Conservation (phyloP, 2,329 filamentous ascomycete species). For the Samsoniella hepiali region DNA sequence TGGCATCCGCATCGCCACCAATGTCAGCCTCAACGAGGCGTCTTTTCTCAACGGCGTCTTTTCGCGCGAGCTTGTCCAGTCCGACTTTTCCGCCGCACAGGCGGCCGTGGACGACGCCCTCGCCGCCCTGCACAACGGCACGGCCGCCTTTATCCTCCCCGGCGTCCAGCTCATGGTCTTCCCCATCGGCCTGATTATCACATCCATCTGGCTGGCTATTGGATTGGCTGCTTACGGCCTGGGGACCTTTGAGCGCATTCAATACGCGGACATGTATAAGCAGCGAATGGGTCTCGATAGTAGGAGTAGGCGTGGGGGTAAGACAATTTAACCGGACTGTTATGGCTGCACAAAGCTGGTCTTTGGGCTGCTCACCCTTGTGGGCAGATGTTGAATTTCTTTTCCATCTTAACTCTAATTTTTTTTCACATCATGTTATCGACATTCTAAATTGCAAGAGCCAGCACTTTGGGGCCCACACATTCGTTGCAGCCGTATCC, state of each 20-base stretch:
- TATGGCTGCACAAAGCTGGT: background rate
- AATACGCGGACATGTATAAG: slow-evolving; percentile 62
- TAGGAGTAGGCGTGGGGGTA: background rate
- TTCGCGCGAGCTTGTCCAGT: slow-evolving; percentile 53
- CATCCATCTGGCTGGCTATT: slow-evolving; percentile 57
- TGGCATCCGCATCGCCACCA: slow-evolving; percentile 55
- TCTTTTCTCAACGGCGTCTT: slow-evolving; percentile 71
- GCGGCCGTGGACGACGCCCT: slow-evolving; percentile 48
- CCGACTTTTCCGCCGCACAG: slow-evolving; percentile 46
- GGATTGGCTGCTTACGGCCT: slow-evolving; percentile 57
- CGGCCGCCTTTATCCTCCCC: slow-evolving; percentile 64
- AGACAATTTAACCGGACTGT: background rate
- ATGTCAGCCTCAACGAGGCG: slow-evolving; percentile 66
- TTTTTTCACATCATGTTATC: background rate
- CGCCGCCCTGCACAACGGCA: slow-evolving; percentile 45
- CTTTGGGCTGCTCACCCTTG: background rate
- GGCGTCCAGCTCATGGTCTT: slow-evolving; percentile 66
- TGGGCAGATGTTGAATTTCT: background rate
- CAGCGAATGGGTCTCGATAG: slow-evolving; percentile 29
- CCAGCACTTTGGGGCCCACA: background rate
- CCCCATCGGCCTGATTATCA: slow-evolving; percentile 67
- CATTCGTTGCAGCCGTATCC: background rate
- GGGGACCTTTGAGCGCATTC: slow-evolving; percentile 64
- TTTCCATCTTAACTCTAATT: background rate
- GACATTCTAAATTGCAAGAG: background rate